Evolutionary conservation across 345 rosid species (phyloP).

Genomic region (Salix viminalis): DNA sequence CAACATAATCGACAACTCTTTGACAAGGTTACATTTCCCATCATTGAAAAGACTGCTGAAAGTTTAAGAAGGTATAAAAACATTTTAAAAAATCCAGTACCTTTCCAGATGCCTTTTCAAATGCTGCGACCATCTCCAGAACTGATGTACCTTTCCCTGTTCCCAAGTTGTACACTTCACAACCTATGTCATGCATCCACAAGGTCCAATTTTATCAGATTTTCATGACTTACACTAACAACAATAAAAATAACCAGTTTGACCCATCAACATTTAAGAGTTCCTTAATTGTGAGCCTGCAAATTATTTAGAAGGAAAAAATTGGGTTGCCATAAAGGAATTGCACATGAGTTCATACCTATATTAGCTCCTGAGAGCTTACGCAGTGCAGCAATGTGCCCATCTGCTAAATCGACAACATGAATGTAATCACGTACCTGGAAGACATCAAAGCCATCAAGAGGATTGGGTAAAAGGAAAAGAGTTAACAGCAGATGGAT

Average conservation of each 20-base stretch:
- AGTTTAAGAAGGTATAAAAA: not conserved
- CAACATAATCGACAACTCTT: not conserved
- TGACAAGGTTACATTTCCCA: not conserved
- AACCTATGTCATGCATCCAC: constrained; percentile 39
- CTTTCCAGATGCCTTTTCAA: constrained; percentile 92
- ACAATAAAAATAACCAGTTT: not conserved
- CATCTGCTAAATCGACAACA: constrained; percentile 88
- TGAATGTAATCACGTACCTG: constrained; percentile 98
- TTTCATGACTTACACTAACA: not conserved
- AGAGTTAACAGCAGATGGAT: not conserved
- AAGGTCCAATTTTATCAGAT: not conserved
- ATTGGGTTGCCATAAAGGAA: not conserved
- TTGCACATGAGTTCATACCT: constrained; percentile 33
- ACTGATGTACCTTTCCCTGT: constrained; percentile 97
- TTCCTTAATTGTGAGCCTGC: not conserved
- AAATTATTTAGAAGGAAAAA: not conserved
- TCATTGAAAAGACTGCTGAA: not conserved
- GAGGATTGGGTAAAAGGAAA: not conserved
- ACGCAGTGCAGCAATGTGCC: constrained; percentile 79
- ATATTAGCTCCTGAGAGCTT: constrained; percentile 61
- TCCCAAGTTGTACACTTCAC: constrained; percentile 93
- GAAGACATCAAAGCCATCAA: constrained; percentile 1
- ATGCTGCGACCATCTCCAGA: constrained; percentile 88
- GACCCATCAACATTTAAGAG: not conserved
- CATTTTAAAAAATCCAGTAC: constrained; percentile 21